phyloP scores from a whole-genome alignment of 768 basidiomycete genomes.

The Galerina marginata region DNA sequence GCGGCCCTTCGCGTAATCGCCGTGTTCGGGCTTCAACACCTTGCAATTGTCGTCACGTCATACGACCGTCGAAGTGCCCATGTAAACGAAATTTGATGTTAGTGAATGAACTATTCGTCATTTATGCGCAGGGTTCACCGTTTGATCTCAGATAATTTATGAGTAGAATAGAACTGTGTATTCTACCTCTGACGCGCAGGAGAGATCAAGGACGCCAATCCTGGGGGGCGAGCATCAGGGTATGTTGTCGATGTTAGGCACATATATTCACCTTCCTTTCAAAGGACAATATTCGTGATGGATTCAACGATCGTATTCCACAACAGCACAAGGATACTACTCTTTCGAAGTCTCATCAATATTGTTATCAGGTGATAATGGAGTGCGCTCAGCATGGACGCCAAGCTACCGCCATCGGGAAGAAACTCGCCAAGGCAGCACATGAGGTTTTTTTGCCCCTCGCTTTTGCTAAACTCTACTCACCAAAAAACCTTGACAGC shows the following conservation, averaged over 20 bases:
- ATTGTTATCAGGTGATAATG: conserved; percentile 66
- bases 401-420: conserved; percentile 24
- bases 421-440: conserved; percentile 19
- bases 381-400: conserved; percentile 72
- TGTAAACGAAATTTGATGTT: too few relatives aligned
- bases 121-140: too few relatives aligned
- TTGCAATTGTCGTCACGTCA: too few relatives aligned
- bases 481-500: conserved; percentile 32
- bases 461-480: conserved; percentile 5
- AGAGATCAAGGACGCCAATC: too few relatives aligned
- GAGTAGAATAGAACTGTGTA: too few relatives aligned
- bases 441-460: conserved; percentile 26
- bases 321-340: conserved; percentile 63
- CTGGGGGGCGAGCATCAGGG: conserved; percentile 9
- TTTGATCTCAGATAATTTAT: too few relatives aligned
- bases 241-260: conserved; percentile 34
- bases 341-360: not conserved
- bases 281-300: conserved; percentile 14
- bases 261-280: conserved; percentile 1
- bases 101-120: too few relatives aligned
- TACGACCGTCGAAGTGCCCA: too few relatives aligned
- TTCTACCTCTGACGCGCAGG: too few relatives aligned
- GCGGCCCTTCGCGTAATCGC: too few relatives aligned
- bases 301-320: conserved; percentile 58
- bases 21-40: too few relatives aligned